Evolutionary conservation across 129 eudicot genomes (phyloP), one percentile per base, ranked within the genome.

Genomic region (sunflower (Helianthus annuus)): DNA sequence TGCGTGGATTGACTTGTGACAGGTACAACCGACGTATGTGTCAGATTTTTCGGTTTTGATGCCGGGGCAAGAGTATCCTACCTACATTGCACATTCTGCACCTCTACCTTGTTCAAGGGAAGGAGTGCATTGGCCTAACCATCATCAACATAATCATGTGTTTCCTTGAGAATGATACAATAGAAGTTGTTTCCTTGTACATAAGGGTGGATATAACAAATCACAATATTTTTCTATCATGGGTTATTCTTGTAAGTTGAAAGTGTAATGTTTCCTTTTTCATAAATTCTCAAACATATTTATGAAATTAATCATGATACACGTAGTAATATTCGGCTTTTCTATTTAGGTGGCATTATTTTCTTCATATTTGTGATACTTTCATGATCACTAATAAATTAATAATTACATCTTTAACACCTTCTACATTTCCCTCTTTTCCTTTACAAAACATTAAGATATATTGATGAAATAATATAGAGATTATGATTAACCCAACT

Each of bases 21-120:
- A 88, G 90, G 85, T 65, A 63, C 81, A 85, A 76, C 29, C 84
- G 12, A 2, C 89, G 39, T 83, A 83, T 78, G 83, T 85, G 2
- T 79, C 89, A 0, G 94, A 86, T 75, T 84, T 83, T 74, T 83
- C 96, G 32, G 97, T 92, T 36, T 68, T 92, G 81, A 92, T 89
- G 97, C 97, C 97, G 22, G 97, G 97, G 7, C 87, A 92, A 51
- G 84, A 79, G n/a, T 85, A 80, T 68, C 97, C 97, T 1, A 89
- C 94, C 52, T 85, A 78, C 85, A 86, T 92, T 76, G 96, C 97
- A 22, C 93, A 85, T 65, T 86, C 94, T 51, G 88, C 96, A 60
- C 97, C 97, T 74, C 86, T 92, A 57, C 89, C 97, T 38, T 91
- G 91, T 56, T 80, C 80, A 58, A 83, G 96, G 65, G 96, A 91